These are phyloP conservation scores for Cladophialophora chaetospira DNA, from an alignment of 2,329 filamentous ascomycete species.

Conservation along the genomic window DNA sequence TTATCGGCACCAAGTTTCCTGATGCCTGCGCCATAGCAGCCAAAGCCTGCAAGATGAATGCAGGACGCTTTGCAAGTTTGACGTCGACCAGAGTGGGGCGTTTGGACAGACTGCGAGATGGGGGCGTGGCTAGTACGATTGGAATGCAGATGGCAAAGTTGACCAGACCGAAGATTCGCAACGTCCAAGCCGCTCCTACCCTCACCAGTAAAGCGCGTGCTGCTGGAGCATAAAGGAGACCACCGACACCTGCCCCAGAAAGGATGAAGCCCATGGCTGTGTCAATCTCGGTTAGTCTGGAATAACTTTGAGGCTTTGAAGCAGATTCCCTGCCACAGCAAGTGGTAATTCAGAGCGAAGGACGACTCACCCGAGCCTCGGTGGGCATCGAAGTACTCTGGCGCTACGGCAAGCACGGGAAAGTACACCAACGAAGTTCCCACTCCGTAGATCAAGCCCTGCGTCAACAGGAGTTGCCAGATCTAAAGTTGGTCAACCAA, in stretches of 20 bases:
- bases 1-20: conserved; percentile 44
- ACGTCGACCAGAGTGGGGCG: conserved; percentile 40
- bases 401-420: conserved; percentile 56
- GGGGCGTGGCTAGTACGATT: conserved; percentile 35
- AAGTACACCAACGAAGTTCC: conserved; percentile 65
- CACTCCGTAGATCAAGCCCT: conserved; percentile 63
- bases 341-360: too few relatives aligned
- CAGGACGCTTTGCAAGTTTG: conserved; percentile 38
- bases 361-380: too few relatives aligned
- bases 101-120: conserved; percentile 29
- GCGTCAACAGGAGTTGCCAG: conserved; percentile 63
- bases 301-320: too few relatives aligned
- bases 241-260: conserved; percentile 61
- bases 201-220: conserved; percentile 37
- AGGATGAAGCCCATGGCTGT: conserved; percentile 64
- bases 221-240: conserved; percentile 54
- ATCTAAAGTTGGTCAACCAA: conserved; percentile 39
- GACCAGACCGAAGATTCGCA: conserved; percentile 34
- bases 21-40: conserved; percentile 42
- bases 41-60: conserved; percentile 43
- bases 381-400: conserved; percentile 64
- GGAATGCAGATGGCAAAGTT: conserved; percentile 38
- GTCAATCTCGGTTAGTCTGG: too few relatives aligned
- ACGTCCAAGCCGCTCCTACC: conserved; percentile 43
- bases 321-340: too few relatives aligned